A percentile compares a stretch with the other conserved stretches of the same genome.
Conservation (phyloP, 2,329 filamentous ascomycete genomes). For the Fusarium begoniae region DNA sequence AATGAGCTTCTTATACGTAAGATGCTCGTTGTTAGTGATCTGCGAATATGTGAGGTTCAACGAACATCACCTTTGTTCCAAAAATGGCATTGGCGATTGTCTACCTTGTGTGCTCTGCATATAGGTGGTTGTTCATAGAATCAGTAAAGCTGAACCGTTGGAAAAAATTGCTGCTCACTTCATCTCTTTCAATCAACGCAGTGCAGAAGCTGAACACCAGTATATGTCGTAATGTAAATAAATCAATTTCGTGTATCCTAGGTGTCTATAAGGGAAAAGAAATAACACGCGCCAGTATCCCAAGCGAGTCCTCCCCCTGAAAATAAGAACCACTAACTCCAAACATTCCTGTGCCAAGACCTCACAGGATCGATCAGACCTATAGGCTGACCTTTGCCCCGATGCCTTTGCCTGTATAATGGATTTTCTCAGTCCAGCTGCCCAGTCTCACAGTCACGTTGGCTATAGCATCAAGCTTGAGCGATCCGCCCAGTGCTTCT, state of each 20-base stretch:
- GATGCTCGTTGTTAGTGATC: not conserved
- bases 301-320: not conserved
- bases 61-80: not conserved
- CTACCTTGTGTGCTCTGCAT: not conserved
- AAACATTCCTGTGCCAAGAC: conserved; percentile 7
- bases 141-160: not conserved
- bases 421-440: conserved; percentile 76
- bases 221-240: not conserved
- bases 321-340: conserved; percentile 18
- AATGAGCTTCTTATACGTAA: not conserved
- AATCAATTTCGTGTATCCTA: conserved; percentile 16
- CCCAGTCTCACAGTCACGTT: conserved; percentile 79
- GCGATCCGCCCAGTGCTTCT: conserved; percentile 79
- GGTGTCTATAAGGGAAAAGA: not conserved
- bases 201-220: not conserved
- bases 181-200: not conserved
- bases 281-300: not conserved
- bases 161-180: not conserved
- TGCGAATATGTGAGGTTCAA: not conserved
- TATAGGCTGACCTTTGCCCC: conserved; percentile 63
- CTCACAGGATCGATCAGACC: not conserved
- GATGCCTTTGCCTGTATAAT: conserved; percentile 76
- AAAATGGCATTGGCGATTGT: not conserved
- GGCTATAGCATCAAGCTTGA: conserved; percentile 83
- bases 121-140: not conserved